Evolutionary conservation across 108 stramenopile genomes (phyloP).

Genomic region (Fragilaria crotonensis): DNA sequence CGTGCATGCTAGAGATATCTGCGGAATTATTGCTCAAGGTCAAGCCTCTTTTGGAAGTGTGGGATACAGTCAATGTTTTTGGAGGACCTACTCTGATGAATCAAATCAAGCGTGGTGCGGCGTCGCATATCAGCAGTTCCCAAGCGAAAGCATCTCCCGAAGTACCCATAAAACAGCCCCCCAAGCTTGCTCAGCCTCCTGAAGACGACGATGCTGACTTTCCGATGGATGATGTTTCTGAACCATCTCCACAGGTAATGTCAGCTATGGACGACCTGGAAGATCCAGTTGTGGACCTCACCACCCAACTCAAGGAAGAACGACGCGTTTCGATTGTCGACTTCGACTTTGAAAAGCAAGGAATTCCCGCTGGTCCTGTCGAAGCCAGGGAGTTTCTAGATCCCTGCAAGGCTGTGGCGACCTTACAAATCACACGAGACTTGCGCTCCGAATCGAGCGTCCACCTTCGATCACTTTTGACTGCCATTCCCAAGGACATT

Average conservation of each 20-base stretch:
- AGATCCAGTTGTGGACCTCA: not conserved
- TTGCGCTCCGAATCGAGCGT: slow-evolving; percentile 65
- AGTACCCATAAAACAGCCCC: not conserved
- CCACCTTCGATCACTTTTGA: slow-evolving; percentile 42
- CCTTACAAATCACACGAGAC: slow-evolving; percentile 77
- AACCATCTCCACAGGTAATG: not conserved
- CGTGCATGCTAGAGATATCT: slow-evolving; percentile 7
- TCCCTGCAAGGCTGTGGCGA: slow-evolving; percentile 68
- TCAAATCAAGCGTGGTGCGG: slow-evolving; percentile 18
- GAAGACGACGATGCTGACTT: not conserved
- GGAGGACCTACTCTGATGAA: slow-evolving; percentile 52
- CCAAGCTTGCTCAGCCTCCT: not conserved
- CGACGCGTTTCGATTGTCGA: slow-evolving; percentile 13
- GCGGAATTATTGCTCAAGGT: slow-evolving; percentile 19
- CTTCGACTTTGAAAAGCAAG: slow-evolving; percentile 61
- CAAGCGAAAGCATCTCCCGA: not conserved
- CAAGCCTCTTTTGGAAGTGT: slow-evolving; percentile 22
- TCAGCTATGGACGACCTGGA: not conserved
- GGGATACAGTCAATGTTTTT: slow-evolving; percentile 59
- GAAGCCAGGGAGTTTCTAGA: slow-evolving; percentile 56
- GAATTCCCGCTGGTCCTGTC: slow-evolving; percentile 46
- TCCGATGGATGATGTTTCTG: not conserved
- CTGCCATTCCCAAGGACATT: slow-evolving; percentile 50
- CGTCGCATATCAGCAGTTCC: not conserved
- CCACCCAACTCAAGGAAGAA: not conserved